Percentiles rank a stretch among this genome's conserved stretches.
phyloP scores from a whole-genome alignment of 805 yeast species.

The Barnettozyma wickerhamii region DNA sequence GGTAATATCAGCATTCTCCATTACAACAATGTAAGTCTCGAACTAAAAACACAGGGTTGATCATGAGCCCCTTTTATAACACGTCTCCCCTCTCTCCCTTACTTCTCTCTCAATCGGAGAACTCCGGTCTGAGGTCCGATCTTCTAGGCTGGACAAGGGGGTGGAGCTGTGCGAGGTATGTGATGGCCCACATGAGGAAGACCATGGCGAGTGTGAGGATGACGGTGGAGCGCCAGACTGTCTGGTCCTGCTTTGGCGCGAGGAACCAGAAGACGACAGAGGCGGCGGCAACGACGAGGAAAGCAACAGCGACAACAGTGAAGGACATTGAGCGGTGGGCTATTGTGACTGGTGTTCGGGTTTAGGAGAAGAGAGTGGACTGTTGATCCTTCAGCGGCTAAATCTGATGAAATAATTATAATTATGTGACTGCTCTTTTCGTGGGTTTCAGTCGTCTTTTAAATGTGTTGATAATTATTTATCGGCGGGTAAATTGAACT shows the following conservation, averaged over 20 bases:
- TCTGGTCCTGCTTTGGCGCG: slow-evolving; percentile 80
- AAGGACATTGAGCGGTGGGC: slow-evolving; percentile 2
- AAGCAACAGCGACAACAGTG: slow-evolving; percentile 55
- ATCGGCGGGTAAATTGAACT: too few relatives aligned
- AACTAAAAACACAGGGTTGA: too few relatives aligned
- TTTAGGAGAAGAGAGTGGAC: too few relatives aligned
- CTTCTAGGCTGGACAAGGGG: slow-evolving; percentile 90
- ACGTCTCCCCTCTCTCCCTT: too few relatives aligned
- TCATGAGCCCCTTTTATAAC: too few relatives aligned
- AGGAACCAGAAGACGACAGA: slow-evolving; percentile 74
- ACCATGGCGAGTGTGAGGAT: slow-evolving; percentile 71
- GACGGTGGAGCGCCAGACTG: slow-evolving; percentile 73
- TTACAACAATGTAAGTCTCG: too few relatives aligned
- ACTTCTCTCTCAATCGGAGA: slow-evolving; percentile 5
- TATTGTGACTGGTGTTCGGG: slow-evolving; percentile 1
- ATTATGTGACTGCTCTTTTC: slow-evolving; percentile 49
- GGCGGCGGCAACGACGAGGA: slow-evolving; percentile 51
- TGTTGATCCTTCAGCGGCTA: too few relatives aligned
- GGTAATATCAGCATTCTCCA: too few relatives aligned
- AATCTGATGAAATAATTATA: too few relatives aligned
- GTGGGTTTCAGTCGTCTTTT: too few relatives aligned
- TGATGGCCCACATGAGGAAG: slow-evolving; percentile 89
- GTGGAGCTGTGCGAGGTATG: slow-evolving; percentile 80
- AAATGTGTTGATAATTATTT: too few relatives aligned
- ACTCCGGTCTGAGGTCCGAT: slow-evolving; percentile 85